These are phyloP conservation scores for Cucurbita pepo DNA, from an alignment of 306 rosid species.

Conservation along the genomic window DNA sequence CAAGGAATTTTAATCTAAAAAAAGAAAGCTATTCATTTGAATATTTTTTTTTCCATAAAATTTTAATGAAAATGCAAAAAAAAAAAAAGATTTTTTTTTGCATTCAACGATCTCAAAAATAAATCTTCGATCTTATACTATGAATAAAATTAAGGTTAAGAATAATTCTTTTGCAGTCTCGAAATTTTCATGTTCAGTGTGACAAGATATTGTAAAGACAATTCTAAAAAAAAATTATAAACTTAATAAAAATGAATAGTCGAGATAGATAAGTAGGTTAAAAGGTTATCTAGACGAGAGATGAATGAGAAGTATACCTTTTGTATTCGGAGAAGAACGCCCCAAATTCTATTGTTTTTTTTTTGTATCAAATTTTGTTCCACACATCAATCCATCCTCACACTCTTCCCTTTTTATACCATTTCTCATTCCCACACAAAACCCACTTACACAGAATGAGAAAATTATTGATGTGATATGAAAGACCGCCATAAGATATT, in stretches of 20 bases:
- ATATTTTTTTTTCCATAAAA: too few species aligned
- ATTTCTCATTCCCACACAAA: neutral
- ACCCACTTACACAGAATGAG: neutral
- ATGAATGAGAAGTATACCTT: conserved; percentile 5
- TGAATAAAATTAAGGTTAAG: too few species aligned
- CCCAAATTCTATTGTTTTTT: neutral
- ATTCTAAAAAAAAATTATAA: too few species aligned
- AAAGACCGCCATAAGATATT: neutral
- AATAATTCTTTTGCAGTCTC: too few species aligned
- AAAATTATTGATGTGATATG: neutral
- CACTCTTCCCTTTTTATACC: conserved; percentile 14
- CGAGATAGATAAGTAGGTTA: too few species aligned
- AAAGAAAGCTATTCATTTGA: too few species aligned
- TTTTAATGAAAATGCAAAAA: neutral
- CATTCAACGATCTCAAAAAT: too few species aligned
- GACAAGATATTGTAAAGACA: too few species aligned
- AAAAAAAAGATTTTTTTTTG: too few species aligned
- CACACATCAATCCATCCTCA: neutral
- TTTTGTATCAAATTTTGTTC: conserved; percentile 5
- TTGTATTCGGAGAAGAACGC: neutral
- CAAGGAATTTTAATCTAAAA: neutral
- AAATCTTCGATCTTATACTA: too few species aligned
- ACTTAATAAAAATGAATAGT: too few species aligned
- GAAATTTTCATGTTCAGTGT: too few species aligned
- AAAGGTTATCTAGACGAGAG: neutral